Conservation (phyloP, 371 early-diverging fungal genomes). For the Rhizopus microsporus region DNA sequence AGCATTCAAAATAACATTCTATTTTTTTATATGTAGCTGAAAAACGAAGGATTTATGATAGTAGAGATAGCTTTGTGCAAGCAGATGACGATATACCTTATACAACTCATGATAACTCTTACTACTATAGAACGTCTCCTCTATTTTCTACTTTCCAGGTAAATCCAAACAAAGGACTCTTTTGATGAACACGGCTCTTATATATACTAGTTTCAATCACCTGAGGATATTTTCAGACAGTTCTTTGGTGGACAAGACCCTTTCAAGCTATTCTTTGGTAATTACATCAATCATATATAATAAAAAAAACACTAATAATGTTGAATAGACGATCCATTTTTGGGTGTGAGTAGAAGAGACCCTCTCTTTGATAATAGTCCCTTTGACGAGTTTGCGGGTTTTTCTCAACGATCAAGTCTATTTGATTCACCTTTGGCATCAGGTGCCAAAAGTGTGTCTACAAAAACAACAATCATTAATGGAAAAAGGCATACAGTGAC, state of each 20-base stretch:
- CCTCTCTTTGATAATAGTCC: not conserved
- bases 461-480: constrained; percentile 22
- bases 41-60: constrained; percentile 19
- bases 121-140: constrained; percentile 2
- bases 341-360: not conserved
- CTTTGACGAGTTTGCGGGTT: not conserved
- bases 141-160: constrained; percentile 21
- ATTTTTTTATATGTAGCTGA: constrained; percentile 14
- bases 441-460: constrained; percentile 14
- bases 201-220: constrained; percentile 15
- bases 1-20: not conserved
- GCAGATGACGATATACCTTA: not conserved
- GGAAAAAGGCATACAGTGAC: constrained; percentile 20
- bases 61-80: not conserved
- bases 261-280: constrained; percentile 15
- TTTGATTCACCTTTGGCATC: not conserved
- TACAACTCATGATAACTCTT: not conserved
- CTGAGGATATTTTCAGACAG: constrained; percentile 22
- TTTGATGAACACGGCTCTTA: not conserved
- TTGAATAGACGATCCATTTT: constrained; percentile 11
- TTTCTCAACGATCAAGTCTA: not conserved
- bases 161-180: not conserved
- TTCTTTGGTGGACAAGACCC: constrained; percentile 22
- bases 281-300: not conserved
- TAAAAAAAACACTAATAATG: not conserved